Conservation (phyloP, 1,284 basidiomycete species). For the Pulveroboletus sp. region DNA sequence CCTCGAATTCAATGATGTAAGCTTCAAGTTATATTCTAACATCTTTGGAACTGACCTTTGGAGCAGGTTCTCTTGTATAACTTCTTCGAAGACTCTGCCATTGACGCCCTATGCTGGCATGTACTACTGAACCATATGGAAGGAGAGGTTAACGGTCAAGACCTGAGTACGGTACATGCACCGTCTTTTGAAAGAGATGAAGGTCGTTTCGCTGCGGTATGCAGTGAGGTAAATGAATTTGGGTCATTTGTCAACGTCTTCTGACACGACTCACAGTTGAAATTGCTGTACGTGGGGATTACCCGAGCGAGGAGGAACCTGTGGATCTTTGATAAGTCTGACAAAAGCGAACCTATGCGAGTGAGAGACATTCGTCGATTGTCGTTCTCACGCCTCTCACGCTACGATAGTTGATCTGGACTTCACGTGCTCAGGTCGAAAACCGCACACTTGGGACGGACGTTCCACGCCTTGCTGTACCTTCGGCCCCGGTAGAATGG, state of each 20-base stretch:
- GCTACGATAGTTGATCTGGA: slow-evolving; percentile 52
- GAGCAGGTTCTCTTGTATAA: no score
- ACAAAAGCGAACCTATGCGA: slow-evolving; percentile 57
- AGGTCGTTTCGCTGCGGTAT: slow-evolving; percentile 56
- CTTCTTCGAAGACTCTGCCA: slow-evolving; percentile 53
- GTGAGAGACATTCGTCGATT: slow-evolving; percentile 38
- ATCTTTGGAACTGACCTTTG: no score
- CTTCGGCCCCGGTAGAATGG: slow-evolving; percentile 57
- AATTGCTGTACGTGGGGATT: no score
- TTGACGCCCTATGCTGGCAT: slow-evolving; percentile 56
- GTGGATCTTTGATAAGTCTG: slow-evolving; percentile 66
- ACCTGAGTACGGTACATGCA: slow-evolving; percentile 28
- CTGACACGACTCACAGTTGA: slow-evolving; percentile 41
- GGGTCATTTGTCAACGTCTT: not conserved
- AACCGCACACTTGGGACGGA: slow-evolving; percentile 45
- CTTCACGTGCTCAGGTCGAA: slow-evolving; percentile 43
- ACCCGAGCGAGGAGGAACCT: no score
- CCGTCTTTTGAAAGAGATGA: no score
- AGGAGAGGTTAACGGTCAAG: slow-evolving; percentile 13
- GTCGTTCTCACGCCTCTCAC: not conserved
- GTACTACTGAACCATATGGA: slow-evolving; percentile 52
- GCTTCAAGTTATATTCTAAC: no score
- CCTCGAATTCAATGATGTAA: no score
- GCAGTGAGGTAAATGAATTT: slow-evolving; percentile 50
- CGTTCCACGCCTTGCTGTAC: slow-evolving; percentile 50